Evolutionary conservation across 2,329 filamentous ascomycete genomes (phyloP), one percentile per base, ranked within the genome.

Genomic region (Parasarocladium wereldwijsianum): DNA sequence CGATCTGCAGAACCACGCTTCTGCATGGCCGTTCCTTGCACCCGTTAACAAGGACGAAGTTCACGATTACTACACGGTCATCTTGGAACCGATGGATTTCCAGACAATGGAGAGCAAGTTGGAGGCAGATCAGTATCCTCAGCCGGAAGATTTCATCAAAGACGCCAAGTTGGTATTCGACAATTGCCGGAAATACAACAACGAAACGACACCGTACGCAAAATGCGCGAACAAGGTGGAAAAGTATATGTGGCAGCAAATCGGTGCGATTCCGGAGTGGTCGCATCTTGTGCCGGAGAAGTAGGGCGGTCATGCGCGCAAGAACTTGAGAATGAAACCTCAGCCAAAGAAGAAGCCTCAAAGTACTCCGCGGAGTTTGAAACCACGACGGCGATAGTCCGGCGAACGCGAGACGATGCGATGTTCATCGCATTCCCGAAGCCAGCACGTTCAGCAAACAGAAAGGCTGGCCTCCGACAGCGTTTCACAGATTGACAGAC

Each of bases 21-120:
- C 81, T 6, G 81, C 85, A 0, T 98, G 90, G 90, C 90, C 90
- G 0, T 98, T 98, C 62, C 68, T 90, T 18, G 72, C 84, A 16
- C 87, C 90, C 1, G 90, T 98, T 40, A 94, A 92, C 50, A 76
- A 79, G 40, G 90, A 98, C 44, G 90, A 96, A 41, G 90, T 98
- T 0, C 76, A 84, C n/a, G 90, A 98, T 52, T 98, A 98, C 58
- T 96, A 96, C 60, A 84, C 93, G 35, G 86, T 96, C 36, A 98
- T 98, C 61, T 86, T 86, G 49, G 81, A 93, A 51, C 90, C 90
- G 20, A 98, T 98, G 90, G 90, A 94, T 49, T 64, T 94, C 27
- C 77, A 72, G 27, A 94, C 86, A 13, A 96, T 98, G 87, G 90
- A 96, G 54, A 75, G 73, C 42, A 93, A 93, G 55, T 77, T 94